Conservation (phyloP, 257 asterid species). For the Jacaranda copaia region DNA sequence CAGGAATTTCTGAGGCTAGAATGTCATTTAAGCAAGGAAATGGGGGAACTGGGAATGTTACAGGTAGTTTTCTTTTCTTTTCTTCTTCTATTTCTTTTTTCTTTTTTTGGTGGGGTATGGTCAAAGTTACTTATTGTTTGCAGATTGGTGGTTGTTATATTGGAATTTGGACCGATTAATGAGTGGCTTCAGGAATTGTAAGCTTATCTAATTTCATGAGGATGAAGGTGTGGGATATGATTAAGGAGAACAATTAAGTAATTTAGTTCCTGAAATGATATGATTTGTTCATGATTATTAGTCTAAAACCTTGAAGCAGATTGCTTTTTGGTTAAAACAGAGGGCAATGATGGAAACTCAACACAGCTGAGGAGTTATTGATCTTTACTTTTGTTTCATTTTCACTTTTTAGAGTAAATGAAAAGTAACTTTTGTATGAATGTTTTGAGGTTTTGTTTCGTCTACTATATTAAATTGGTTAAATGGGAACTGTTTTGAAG, state of each 20-base stretch:
- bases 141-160: neutral
- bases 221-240: slow-evolving; percentile 7
- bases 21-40: slow-evolving; percentile 45
- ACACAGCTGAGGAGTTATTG: neutral
- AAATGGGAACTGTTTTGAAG: neutral
- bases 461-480: neutral
- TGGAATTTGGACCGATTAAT: slow-evolving; percentile 1
- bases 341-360: neutral
- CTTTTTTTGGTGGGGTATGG: too few species aligned
- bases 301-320: neutral
- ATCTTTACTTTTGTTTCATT: neutral
- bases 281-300: slow-evolving; percentile 7
- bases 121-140: slow-evolving; percentile 7
- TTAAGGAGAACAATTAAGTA: neutral
- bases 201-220: neutral
- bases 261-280: slow-evolving; percentile 11
- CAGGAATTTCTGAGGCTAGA: slow-evolving; percentile 36
- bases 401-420: neutral
- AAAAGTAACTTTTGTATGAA: neutral
- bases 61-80: slow-evolving; percentile 27
- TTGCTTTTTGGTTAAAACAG: neutral
- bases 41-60: slow-evolving; percentile 31
- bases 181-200: slow-evolving; percentile 24
- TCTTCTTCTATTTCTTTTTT: too few species aligned
- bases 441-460: neutral